Conservation (phyloP, 441 rosid genomes). For the Mallotus japonicus region DNA sequence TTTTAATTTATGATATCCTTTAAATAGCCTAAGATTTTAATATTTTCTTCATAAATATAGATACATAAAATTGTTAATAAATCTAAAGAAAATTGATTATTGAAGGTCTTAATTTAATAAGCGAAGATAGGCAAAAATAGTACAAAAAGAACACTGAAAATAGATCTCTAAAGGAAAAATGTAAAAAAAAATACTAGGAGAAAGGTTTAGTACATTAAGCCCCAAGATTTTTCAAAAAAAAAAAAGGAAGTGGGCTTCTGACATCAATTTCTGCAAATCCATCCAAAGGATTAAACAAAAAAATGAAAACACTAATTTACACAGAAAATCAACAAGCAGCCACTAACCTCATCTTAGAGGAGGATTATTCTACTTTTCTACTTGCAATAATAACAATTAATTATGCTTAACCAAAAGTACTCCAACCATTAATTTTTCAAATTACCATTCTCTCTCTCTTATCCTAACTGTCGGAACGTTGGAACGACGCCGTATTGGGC, state of each 20-base stretch:
- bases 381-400: background rate
- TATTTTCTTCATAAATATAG: too few relatives aligned
- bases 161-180: too few relatives aligned
- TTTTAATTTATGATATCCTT: too few relatives aligned
- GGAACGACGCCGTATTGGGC: slow-evolving; percentile 73
- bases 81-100: too few relatives aligned
- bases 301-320: background rate
- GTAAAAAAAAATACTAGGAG: background rate
- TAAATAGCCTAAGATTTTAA: too few relatives aligned
- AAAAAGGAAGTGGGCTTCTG: slow-evolving; percentile 19
- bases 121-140: too few relatives aligned
- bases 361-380: slow-evolving; percentile 19
- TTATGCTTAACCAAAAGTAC: background rate
- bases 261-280: slow-evolving; percentile 11
- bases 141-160: too few relatives aligned
- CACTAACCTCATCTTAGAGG: slow-evolving; percentile 22
- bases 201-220: slow-evolving; percentile 4
- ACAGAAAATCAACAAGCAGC: background rate
- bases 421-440: background rate
- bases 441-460: background rate
- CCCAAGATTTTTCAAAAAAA: slow-evolving; percentile 23
- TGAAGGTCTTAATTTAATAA: too few relatives aligned
- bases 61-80: too few relatives aligned
- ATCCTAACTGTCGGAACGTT: slow-evolving; percentile 33
- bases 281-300: background rate